Evolutionary conservation across 768 basidiomycete species (phyloP), one percentile per base, ranked within the genome.

Genomic region (Leccinellum luteum): DNA sequence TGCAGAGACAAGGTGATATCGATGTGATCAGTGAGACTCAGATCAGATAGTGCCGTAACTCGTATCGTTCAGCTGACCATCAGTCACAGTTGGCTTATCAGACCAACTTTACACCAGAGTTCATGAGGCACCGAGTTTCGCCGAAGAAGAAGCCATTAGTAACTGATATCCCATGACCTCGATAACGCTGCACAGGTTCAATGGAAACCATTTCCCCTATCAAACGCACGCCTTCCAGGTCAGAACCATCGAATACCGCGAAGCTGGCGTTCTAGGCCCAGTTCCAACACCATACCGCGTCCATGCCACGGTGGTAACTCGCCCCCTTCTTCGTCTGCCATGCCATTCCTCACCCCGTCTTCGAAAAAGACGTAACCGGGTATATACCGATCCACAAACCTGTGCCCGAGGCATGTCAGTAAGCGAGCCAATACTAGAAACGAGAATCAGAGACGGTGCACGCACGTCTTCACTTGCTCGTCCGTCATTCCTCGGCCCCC

Each of bases 351-450:
- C 4, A 89, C 74, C 12, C 86, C 83, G 21, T 84, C 82, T 4
- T 81, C 84, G 66, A 90, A 98, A 68, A 95, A 88, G 58, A 96
- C 85, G 67, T 97, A 98, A 3, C 90, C 92, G 1, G 94, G 94
- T 63, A 98, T 94, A 71, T 97, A 97, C 4, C 95, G 85, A 71
- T 94, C 90, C 6, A 95, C 85, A 68, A 96, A 96, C 34, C 90
- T 92, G 66, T 34, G 25, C 43, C 32, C 13, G 47, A 13, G 8
- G 23, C 31, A 27, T 45, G 28, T 21, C 6, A 21, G 51, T 55
- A 38, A 60, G 48, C 8, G 21, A 52, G 28, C 34, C 4, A 12
- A 23, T 14, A 48, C 13, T 6, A n/a, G 3, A 28, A 25, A 47
- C 25, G n/a, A 12, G 15, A 19, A 30, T 15, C 17, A 30, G 13